These are phyloP conservation scores for Mortierella sp. DNA, from an alignment of 371 early-diverging fungal genomes.

Conservation along the genomic window DNA sequence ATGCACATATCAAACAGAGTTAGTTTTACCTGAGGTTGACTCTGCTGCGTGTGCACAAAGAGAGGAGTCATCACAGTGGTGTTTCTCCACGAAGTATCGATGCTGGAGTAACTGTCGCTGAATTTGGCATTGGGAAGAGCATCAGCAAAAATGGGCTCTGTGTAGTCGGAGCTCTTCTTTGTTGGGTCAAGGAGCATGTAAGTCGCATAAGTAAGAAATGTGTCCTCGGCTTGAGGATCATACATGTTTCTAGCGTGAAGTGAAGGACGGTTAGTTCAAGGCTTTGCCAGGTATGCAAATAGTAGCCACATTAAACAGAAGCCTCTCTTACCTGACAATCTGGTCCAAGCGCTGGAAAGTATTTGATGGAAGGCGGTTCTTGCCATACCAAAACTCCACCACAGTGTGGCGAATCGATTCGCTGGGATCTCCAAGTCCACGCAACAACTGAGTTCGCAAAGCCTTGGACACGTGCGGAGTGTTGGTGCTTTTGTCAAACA, in stretches of 20 bases:
- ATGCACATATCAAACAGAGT: too few relatives aligned
- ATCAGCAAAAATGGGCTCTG: constrained; percentile 71
- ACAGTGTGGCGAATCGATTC: constrained; percentile 66
- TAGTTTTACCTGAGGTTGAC: constrained; percentile 39
- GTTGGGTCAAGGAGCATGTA: constrained; percentile 72
- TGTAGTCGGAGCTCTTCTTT: constrained; percentile 71
- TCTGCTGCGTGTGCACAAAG: constrained; percentile 72
- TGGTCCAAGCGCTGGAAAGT: constrained; percentile 61
- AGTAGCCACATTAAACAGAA: not conserved
- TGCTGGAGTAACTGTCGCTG: constrained; percentile 62
- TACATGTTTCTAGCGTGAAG: constrained; percentile 67
- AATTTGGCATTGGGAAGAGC: constrained; percentile 76
- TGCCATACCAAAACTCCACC: constrained; percentile 64
- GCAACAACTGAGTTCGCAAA: constrained; percentile 64
- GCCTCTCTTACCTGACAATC: constrained; percentile 60
- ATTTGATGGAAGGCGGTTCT: constrained; percentile 55
- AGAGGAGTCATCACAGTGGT: constrained; percentile 78
- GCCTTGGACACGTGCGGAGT: constrained; percentile 36
- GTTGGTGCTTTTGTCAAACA: constrained; percentile 32
- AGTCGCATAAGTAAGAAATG: constrained; percentile 73
- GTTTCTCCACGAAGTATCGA: constrained; percentile 74
- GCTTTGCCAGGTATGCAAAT: not conserved
- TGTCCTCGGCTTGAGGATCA: constrained; percentile 71
- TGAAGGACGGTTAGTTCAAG: not conserved
- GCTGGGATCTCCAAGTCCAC: constrained; percentile 71